These are phyloP conservation scores for Candida bentonensis DNA, from an alignment of 805 yeast species.

Conservation along the genomic window DNA sequence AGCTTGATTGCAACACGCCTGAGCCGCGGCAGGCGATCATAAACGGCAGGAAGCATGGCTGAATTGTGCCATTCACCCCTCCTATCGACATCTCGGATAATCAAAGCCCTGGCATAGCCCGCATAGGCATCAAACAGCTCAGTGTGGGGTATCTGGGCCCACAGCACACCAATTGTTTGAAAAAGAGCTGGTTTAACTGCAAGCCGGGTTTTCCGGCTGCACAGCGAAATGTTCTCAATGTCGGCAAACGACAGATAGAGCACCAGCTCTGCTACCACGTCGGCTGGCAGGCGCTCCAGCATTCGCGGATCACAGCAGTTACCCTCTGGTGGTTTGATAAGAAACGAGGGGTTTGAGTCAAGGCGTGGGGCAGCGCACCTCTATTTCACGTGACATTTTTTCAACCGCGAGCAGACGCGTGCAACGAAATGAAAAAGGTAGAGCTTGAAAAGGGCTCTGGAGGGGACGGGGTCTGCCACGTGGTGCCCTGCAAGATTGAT, in stretches of 20 bases:
- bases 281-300: background rate
- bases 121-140: background rate
- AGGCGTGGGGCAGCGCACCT: too few relatives aligned
- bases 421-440: too few relatives aligned
- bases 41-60: background rate
- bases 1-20: background rate
- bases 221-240: background rate
- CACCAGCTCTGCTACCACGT: background rate
- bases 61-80: background rate
- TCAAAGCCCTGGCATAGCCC: background rate
- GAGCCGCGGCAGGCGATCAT: background rate
- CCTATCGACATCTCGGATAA: background rate
- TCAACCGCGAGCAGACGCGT: too few relatives aligned
- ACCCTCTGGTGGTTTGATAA: too few relatives aligned
- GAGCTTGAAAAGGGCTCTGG: too few relatives aligned
- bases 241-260: background rate
- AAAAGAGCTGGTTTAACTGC: background rate
- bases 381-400: too few relatives aligned
- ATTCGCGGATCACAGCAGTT: too few relatives aligned
- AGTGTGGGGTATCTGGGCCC: background rate
- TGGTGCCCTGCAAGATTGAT: slow-evolving; percentile 16
- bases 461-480: slow-evolving; percentile 8
- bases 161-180: background rate
- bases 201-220: background rate
- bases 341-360: too few relatives aligned